A percentile compares a stretch with the other conserved stretches of the same genome.
Conservation (phyloP, 1,284 basidiomycete species). For the Fomitiporia mediterranea region DNA sequence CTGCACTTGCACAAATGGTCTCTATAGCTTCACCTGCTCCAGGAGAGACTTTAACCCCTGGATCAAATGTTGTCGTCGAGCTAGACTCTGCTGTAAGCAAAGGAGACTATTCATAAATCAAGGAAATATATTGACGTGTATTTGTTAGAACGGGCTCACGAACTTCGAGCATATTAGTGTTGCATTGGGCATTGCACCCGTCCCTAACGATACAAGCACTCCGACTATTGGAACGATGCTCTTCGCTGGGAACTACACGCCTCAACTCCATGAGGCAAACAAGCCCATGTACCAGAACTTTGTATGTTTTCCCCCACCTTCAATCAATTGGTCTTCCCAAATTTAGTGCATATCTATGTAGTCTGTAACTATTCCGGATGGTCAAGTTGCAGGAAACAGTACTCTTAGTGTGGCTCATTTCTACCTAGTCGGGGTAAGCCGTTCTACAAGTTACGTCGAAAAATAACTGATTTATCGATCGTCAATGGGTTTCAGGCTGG, state of each 20-base stretch:
- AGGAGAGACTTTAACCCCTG: conserved; percentile 7
- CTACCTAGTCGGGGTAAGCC: conserved; percentile 19
- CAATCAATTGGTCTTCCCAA: background rate
- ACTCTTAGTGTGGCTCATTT: conserved; percentile 21
- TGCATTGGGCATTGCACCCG: conserved; percentile 11
- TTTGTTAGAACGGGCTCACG: conserved; percentile 13
- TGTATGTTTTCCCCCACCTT: conserved; percentile 4
- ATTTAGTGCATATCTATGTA: background rate
- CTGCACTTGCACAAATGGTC: conserved; percentile 13
- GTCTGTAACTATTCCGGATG: conserved; percentile 17
- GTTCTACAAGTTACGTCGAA: background rate
- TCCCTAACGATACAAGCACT: background rate
- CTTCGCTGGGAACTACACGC: conserved; percentile 14
- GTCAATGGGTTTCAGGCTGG: conserved; percentile 9
- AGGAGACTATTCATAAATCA: background rate
- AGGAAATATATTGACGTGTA: background rate
- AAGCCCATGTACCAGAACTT: conserved; percentile 20
- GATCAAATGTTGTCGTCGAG: conserved; percentile 4
- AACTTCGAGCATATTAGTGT: conserved; percentile 17
- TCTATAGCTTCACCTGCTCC: conserved; percentile 13
- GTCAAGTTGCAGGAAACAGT: background rate
- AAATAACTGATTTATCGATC: background rate
- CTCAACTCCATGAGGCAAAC: conserved; percentile 5
- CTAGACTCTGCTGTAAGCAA: conserved; percentile 9
- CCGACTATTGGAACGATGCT: conserved; percentile 9